Conservation (phyloP, 768 basidiomycete genomes). For the Termitomyces bulborhizus region DNA sequence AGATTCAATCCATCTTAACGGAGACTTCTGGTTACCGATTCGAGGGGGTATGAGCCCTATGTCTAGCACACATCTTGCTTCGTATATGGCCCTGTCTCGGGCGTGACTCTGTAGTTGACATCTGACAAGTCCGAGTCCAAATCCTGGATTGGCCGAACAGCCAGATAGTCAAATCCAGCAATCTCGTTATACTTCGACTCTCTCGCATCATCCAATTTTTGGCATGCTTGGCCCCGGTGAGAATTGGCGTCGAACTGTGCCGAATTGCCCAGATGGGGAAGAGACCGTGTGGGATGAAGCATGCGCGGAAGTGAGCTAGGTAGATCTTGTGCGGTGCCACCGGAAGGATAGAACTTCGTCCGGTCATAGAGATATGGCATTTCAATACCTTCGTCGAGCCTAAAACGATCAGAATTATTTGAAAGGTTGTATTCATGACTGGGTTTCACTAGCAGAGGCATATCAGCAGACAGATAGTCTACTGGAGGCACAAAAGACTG, state of each 20-base stretch:
- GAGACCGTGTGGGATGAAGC: not conserved
- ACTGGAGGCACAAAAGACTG: not conserved
- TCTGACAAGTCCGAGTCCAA: not conserved
- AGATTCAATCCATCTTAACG: not conserved
- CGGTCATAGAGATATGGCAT: slow-evolving; percentile 3
- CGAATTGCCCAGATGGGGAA: slow-evolving; percentile 13
- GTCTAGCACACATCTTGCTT: not conserved
- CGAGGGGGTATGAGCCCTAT: not conserved
- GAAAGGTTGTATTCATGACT: not conserved
- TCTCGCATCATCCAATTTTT: not conserved
- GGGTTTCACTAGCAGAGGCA: not conserved
- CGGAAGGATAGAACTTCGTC: not conserved
- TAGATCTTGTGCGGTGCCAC: not conserved
- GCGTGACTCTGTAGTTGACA: not conserved
- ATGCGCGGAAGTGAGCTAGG: not conserved
- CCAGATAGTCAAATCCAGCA: not conserved
- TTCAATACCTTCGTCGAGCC: not conserved
- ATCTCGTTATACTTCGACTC: not conserved
- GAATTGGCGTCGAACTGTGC: slow-evolving; percentile 9
- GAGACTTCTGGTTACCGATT: not conserved
- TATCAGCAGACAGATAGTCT: not conserved
- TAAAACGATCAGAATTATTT: not conserved
- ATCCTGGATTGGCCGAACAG: not conserved
- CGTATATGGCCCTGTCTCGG: not conserved
- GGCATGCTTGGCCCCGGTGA: not conserved